Percentiles rank a stretch among this genome's conserved stretches.
Evolutionary conservation across 1,284 basidiomycete genomes (phyloP).

Genomic region (Heterobasidion annosum): DNA sequence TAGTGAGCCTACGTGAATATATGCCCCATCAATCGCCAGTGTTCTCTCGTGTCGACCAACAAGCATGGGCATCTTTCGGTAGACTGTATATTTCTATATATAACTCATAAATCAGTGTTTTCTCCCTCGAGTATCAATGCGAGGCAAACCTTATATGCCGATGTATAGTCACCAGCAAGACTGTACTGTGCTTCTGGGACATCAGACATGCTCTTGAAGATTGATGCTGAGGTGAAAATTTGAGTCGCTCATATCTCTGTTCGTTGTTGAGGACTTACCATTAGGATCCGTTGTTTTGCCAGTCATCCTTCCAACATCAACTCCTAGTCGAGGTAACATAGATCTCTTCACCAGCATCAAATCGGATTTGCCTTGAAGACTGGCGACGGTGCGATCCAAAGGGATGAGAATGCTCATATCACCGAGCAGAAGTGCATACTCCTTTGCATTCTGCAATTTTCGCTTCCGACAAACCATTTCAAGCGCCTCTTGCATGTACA

Average conservation of each 20-base stretch:
- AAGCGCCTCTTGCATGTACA: slow-evolving; percentile 95
- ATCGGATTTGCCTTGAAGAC: slow-evolving; percentile 80
- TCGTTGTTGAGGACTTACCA: slow-evolving; percentile 38
- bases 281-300: slow-evolving; percentile 83
- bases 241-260: background rate
- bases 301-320: slow-evolving; percentile 48
- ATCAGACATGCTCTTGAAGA: slow-evolving; percentile 82
- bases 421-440: slow-evolving; percentile 78
- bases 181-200: slow-evolving; percentile 53
- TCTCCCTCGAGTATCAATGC: slow-evolving; percentile 9
- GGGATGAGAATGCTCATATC: slow-evolving; percentile 82
- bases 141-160: slow-evolving; percentile 70
- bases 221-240: slow-evolving; percentile 55
- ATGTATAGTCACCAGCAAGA: slow-evolving; percentile 52
- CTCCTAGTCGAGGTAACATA: slow-evolving; percentile 63
- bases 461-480: slow-evolving; percentile 77
- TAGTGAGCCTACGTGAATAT: slow-evolving; percentile 70
- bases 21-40: slow-evolving; percentile 92
- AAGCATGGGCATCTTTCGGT: slow-evolving; percentile 90
- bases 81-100: slow-evolving; percentile 82
- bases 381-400: slow-evolving; percentile 92
- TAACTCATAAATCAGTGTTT: background rate
- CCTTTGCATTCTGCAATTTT: slow-evolving; percentile 64
- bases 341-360: slow-evolving; percentile 77
- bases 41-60: slow-evolving; percentile 86